A percentile compares a stretch with the other conserved stretches of the same genome.
These are phyloP conservation scores for Schwanniomyces polymorphus DNA, from an alignment of 805 yeast genomes.

Conservation along the genomic window DNA sequence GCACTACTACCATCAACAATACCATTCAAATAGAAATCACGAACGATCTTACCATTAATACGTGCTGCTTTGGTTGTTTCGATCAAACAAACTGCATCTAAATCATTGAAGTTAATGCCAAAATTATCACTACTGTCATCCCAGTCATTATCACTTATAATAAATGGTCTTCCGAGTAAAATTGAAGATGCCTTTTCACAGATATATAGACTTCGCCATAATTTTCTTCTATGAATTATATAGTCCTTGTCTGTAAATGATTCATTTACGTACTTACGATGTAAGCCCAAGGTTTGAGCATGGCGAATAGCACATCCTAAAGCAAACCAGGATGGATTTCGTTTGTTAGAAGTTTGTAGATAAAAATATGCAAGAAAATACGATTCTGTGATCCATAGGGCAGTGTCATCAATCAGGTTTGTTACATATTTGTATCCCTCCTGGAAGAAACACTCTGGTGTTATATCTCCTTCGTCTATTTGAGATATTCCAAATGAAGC, in stretches of 20 bases:
- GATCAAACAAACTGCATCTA: slow-evolving; percentile 22
- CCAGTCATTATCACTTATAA: slow-evolving; percentile 37
- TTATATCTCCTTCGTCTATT: slow-evolving; percentile 14
- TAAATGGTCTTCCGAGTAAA: slow-evolving; percentile 36
- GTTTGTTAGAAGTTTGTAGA: slow-evolving; percentile 38
- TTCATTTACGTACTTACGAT: slow-evolving; percentile 39
- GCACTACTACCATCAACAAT: slow-evolving; percentile 27
- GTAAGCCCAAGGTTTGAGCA: slow-evolving; percentile 43
- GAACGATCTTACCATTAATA: slow-evolving; percentile 29
- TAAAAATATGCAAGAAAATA: slow-evolving; percentile 38
- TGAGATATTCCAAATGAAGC: slow-evolving; percentile 25
- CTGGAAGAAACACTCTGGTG: slow-evolving; percentile 34
- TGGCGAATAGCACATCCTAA: slow-evolving; percentile 41
- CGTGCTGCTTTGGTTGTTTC: slow-evolving; percentile 26
- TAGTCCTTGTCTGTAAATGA: slow-evolving; percentile 25
- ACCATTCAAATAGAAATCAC: slow-evolving; percentile 30
- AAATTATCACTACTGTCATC: slow-evolving; percentile 25
- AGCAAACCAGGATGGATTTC: slow-evolving; percentile 45
- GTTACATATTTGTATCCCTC: slow-evolving; percentile 31
- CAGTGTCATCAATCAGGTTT: slow-evolving; percentile 32
- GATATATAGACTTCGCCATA: slow-evolving; percentile 32
- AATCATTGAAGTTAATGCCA: slow-evolving; percentile 12
- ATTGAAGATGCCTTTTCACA: slow-evolving; percentile 34
- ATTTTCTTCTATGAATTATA: slow-evolving; percentile 29
- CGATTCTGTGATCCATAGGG: slow-evolving; percentile 44